Base-by-base conservation (phyloP, 352 stramenopile species). In the Phytophthora vignae region DNA sequence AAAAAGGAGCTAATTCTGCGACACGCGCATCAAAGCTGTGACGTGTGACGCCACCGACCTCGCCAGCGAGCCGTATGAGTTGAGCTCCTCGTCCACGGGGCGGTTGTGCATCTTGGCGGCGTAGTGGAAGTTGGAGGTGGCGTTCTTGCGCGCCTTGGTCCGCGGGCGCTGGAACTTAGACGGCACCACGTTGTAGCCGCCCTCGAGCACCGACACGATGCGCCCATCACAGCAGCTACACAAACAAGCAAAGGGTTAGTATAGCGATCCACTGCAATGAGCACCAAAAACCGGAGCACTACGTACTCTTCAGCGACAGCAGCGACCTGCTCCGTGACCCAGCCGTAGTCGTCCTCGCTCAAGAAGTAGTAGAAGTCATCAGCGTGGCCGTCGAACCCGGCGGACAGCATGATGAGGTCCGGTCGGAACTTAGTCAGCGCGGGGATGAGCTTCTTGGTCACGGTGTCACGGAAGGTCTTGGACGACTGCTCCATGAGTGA, bases 131-230 rank as follows among this genome's bases (percentile, higher is more conserved):
- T 90, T 89, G 21, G 82, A 89, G 21, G 74, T 81, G 50, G 69
- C 73, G 21, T 44, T 60, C 31, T 69, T 74, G 22, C 71, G 71
- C 8, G 71, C 4, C 36, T 81, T 83, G 27, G 68, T n/a, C 42
- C 71, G 78, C 27, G 78, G 71, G 17, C 68, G 65, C 60, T 85
- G 74, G 55, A 69, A 80, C 50, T 87, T 87, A 67, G 74, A 78
- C 15, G 77, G 76, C 50, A 87, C 79, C 12, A 91, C 79, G 54
- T 90, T 90, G 79, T 99, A 99, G 46, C 97, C 96, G 65, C 97
- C 97, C 71, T 99, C 97, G 17, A 99, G 79, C 46, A 99, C 93
- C 49, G 94, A 98, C 25, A 99, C 90, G 55, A 99, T 88, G 55
- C 93, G 88, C 8, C 97, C 97, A 7, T 98, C 76, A 68, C 97